phyloP scores from a whole-genome alignment of 352 stramenopile genomes.

The Globisporangium alternatum region DNA sequence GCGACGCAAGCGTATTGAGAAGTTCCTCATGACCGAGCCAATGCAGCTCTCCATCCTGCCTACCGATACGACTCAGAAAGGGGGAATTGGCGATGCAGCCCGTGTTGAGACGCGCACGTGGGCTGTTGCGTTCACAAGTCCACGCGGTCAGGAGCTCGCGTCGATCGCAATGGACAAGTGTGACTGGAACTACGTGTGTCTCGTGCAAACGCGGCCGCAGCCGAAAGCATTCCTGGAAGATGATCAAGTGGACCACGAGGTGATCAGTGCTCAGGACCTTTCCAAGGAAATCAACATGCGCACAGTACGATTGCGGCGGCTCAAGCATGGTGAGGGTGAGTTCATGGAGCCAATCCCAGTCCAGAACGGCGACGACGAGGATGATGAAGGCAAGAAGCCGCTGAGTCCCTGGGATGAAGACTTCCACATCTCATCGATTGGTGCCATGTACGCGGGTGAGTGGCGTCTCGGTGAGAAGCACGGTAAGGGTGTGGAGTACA shows the following conservation, averaged over 20 bases:
- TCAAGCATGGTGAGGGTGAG: conserved; percentile 56
- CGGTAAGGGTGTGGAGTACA: conserved; percentile 51
- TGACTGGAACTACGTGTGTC: conserved; percentile 65
- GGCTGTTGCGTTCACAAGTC: conserved; percentile 47
- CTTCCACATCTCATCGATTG: conserved; percentile 70
- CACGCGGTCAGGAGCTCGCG: conserved; percentile 40
- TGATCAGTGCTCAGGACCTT: conserved; percentile 45
- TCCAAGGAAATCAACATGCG: conserved; percentile 66
- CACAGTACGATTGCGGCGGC: conserved; percentile 42
- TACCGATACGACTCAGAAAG: conserved; percentile 18
- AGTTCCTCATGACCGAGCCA: conserved; percentile 56
- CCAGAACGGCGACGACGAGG: not conserved
- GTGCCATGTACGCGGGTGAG: conserved; percentile 46
- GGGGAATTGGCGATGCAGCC: not conserved
- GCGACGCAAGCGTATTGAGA: conserved; percentile 35
- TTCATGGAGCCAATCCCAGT: conserved; percentile 23
- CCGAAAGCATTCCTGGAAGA: conserved; percentile 56
- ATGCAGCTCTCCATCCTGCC: conserved; percentile 38
- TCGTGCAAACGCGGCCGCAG: conserved; percentile 51
- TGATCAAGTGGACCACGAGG: conserved; percentile 45
- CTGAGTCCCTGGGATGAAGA: conserved; percentile 46
- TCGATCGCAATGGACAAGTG: conserved; percentile 50
- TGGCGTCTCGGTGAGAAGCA: conserved; percentile 57
- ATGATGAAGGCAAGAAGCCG: not conserved
- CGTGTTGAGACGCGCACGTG: conserved; percentile 53